phyloP scores from a whole-genome alignment of 108 stramenopile species.

The Aureococcus anophagefferens region DNA sequence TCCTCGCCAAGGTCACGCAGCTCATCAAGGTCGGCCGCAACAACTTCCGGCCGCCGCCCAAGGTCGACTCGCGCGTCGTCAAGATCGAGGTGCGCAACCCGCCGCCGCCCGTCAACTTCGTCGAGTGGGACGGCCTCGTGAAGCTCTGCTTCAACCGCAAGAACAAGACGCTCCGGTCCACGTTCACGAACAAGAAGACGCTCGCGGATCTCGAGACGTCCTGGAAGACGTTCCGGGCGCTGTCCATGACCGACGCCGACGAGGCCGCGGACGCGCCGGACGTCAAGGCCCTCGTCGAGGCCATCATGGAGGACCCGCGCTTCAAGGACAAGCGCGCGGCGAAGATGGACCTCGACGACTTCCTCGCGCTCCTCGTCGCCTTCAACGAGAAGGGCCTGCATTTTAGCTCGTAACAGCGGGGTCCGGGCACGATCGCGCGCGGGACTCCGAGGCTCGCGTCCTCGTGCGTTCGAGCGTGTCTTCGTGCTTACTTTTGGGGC shows the following conservation, averaged over 20 bases:
- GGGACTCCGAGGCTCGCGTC: too few species aligned
- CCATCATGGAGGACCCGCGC: conserved; percentile 54
- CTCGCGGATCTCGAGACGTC: background rate
- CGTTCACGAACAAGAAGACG: background rate
- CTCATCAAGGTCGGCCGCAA: conserved; percentile 93
- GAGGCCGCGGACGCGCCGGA: background rate
- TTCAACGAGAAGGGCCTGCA: conserved; percentile 82
- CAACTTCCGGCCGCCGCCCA: conserved; percentile 72
- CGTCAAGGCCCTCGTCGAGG: conserved; percentile 58
- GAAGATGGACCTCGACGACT: conserved; percentile 89
- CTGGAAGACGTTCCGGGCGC: background rate
- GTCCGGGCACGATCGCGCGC: too few species aligned
- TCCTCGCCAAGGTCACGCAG: conserved; percentile 93
- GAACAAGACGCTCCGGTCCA: conserved; percentile 72
- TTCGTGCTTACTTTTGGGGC: too few species aligned
- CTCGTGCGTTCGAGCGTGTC: too few species aligned
- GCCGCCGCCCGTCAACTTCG: conserved; percentile 93
- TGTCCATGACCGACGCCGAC: too few species aligned
- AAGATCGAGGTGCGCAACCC: conserved; percentile 89
- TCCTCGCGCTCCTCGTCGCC: conserved; percentile 73
- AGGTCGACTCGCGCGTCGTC: conserved; percentile 55
- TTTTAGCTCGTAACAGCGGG: too few species aligned
- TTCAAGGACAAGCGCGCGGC: conserved; percentile 79
- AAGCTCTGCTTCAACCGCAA: conserved; percentile 77
- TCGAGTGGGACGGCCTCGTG: conserved; percentile 98